A percentile compares a stretch with the other conserved stretches of the same genome.
These are phyloP conservation scores for Yamadazyma endophytica DNA, from an alignment of 805 yeast species.

Conservation along the genomic window DNA sequence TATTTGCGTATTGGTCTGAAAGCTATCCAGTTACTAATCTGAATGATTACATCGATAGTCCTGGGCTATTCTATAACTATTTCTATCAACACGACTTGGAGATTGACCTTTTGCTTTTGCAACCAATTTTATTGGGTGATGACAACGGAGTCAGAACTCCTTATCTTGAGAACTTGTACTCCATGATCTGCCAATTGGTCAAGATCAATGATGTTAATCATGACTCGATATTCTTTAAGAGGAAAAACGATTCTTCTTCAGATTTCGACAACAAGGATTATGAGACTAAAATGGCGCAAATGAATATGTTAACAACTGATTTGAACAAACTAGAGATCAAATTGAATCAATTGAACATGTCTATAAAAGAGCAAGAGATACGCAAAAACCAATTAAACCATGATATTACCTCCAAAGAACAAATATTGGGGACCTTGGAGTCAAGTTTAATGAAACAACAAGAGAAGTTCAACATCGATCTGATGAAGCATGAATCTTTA, in stretches of 20 bases:
- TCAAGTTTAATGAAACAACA: conserved; percentile 14
- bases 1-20: conserved; percentile 51
- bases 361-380: conserved; percentile 17
- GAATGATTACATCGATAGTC: conserved; percentile 42
- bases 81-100: conserved; percentile 49
- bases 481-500: conserved; percentile 5
- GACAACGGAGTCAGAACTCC: conserved; percentile 85
- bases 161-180: conserved; percentile 81
- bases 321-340: conserved; percentile 13
- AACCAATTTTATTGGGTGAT: conserved; percentile 87
- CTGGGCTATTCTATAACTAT: conserved; percentile 65
- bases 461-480: conserved; percentile 8
- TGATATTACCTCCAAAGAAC: conserved; percentile 17
- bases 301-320: conserved; percentile 16
- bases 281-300: conserved; percentile 16
- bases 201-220: conserved; percentile 34
- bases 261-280: conserved; percentile 11
- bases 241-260: conserved; percentile 10
- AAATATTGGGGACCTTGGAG: conserved; percentile 14
- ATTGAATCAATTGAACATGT: conserved; percentile 11
- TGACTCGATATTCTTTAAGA: conserved; percentile 26
- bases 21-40: conserved; percentile 31
- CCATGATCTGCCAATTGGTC: conserved; percentile 63
- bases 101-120: conserved; percentile 72
- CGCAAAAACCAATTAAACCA: conserved; percentile 18